Evolutionary conservation across 2,329 filamentous ascomycete genomes (phyloP), one percentile per base, ranked within the genome.

Genomic region (Fusarium lateritium): DNA sequence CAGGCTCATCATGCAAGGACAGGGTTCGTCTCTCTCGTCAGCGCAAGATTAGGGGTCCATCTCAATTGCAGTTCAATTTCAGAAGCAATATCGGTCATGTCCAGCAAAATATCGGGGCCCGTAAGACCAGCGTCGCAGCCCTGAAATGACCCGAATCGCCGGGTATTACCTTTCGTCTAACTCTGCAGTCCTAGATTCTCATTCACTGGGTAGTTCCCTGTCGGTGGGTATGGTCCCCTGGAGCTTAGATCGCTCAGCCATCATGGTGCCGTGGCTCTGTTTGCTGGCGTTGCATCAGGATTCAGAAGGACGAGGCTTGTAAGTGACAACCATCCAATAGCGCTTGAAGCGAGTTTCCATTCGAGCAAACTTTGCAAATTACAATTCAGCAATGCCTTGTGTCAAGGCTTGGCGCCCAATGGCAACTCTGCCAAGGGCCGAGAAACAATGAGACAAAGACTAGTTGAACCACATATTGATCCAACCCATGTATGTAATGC

Each of bases 1-100:
- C 71, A 73, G 71, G 71, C 62, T 73, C 56, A 64, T 49, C 42
- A 54, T 61, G 61, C 71, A 73, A 56, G 71, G 71, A 56, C 71
- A 60, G 52, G 69, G 69, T 53, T 36, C 26, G 38, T 56, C 45
- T 52, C 40, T 46, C 58, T 57, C 43, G 36, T 67, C 65, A 59
- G 56, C 53, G 38, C 52, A 65, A 50, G 44, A 58, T 28, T 56
- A 68, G 53, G 56, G 69, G 70, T 60, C 58, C 64, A 63, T 64
- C 28, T 31, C 28, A 31, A 13, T 31, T 31, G 28, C 36, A 51
- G 26, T 33, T 49, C 31, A 43, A 33, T 26, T 53, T 46, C 39
- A 53, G 28, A 31, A 31, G 28, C 28, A 31, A 31, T 31, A 31
- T 31, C 28, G 28, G 28, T 31, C 28, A 31, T 31, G 28, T 31